These are phyloP conservation scores for Trametes elegans DNA, from an alignment of 768 basidiomycete species.

Conservation along the genomic window DNA sequence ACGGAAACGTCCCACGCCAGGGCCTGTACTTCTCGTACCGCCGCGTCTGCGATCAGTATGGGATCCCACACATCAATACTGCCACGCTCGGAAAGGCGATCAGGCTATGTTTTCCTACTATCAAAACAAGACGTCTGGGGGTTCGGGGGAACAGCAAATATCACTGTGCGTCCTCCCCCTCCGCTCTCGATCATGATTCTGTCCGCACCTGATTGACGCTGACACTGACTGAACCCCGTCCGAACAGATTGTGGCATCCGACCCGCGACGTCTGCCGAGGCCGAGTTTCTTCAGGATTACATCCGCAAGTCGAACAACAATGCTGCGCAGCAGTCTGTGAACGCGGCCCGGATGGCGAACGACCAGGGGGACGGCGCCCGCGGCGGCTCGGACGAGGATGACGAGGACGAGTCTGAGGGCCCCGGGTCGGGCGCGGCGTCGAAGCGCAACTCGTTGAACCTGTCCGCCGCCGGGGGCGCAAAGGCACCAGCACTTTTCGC, in stretches of 20 bases:
- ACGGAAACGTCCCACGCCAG: slow-evolving; percentile 91
- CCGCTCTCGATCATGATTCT: slow-evolving; percentile 31
- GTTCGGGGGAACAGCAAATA: slow-evolving; percentile 96
- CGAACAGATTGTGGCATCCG: slow-evolving; percentile 84
- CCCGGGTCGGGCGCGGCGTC: slow-evolving; percentile 58
- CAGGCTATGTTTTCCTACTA: slow-evolving; percentile 87
- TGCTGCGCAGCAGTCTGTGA: slow-evolving; percentile 72
- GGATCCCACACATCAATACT: slow-evolving; percentile 92
- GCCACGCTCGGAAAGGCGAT: slow-evolving; percentile 95
- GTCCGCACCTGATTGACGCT: slow-evolving; percentile 29
- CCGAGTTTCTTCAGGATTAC: slow-evolving; percentile 90
- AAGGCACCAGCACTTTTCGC: slow-evolving; percentile 54
- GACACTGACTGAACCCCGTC: slow-evolving; percentile 16
- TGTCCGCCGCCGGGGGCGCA: slow-evolving; percentile 59
- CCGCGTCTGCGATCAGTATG: slow-evolving; percentile 88
- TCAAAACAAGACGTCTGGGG: slow-evolving; percentile 91
- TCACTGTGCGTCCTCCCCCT: slow-evolving; percentile 62
- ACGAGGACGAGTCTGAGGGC: slow-evolving; percentile 84
- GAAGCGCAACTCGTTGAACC: slow-evolving; percentile 70
- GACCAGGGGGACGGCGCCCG: slow-evolving; percentile 61
- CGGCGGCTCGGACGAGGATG: slow-evolving; percentile 75
- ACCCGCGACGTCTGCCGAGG: slow-evolving; percentile 87
- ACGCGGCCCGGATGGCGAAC: slow-evolving; percentile 68
- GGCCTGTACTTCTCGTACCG: slow-evolving; percentile 93
- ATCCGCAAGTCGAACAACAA: slow-evolving; percentile 89